Conservation (phyloP, 257 asterid species). For the Primulina eburnea region DNA sequence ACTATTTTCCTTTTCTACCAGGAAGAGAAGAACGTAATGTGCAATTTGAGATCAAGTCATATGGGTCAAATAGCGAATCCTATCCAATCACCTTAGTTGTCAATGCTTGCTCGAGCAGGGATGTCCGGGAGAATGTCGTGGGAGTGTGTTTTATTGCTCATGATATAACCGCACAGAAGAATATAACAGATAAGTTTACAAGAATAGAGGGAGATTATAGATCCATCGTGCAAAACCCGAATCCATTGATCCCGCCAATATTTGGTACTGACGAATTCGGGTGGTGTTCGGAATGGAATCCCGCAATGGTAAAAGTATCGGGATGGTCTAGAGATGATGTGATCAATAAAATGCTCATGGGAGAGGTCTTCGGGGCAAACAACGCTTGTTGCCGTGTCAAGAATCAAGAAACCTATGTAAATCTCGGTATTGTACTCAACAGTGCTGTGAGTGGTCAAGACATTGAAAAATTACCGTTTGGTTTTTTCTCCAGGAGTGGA, state of each 20-base stretch:
- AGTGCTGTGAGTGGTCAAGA: constrained; percentile 72
- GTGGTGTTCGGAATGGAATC: constrained; percentile 97
- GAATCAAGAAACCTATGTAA: constrained; percentile 78
- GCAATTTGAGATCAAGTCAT: constrained; percentile 81
- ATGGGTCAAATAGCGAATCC: constrained; percentile 48
- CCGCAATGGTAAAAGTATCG: constrained; percentile 79
- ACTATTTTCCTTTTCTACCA: constrained; percentile 26
- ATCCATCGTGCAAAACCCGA: constrained; percentile 84
- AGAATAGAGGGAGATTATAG: constrained; percentile 87
- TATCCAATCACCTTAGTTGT: constrained; percentile 78
- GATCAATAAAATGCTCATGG: constrained; percentile 79
- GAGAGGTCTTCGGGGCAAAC: constrained; percentile 78
- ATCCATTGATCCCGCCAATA: constrained; percentile 88
- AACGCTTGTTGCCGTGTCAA: constrained; percentile 69
- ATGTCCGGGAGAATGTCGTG: constrained; percentile 67
- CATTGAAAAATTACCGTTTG: constrained; percentile 63
- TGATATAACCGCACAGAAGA: constrained; percentile 83
- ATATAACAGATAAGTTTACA: constrained; percentile 90
- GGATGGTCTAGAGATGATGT: constrained; percentile 78
- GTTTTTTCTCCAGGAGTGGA: constrained; percentile 63
- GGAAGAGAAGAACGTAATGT: constrained; percentile 82
- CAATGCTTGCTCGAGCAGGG: constrained; percentile 94
- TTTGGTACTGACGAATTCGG: constrained; percentile 92
- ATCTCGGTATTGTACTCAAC: constrained; percentile 70
- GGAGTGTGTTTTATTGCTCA: constrained; percentile 97